Evolutionary conservation across 1,139 yeast species (phyloP).

Genomic region (Nadsonia starkeyi-henricii): DNA sequence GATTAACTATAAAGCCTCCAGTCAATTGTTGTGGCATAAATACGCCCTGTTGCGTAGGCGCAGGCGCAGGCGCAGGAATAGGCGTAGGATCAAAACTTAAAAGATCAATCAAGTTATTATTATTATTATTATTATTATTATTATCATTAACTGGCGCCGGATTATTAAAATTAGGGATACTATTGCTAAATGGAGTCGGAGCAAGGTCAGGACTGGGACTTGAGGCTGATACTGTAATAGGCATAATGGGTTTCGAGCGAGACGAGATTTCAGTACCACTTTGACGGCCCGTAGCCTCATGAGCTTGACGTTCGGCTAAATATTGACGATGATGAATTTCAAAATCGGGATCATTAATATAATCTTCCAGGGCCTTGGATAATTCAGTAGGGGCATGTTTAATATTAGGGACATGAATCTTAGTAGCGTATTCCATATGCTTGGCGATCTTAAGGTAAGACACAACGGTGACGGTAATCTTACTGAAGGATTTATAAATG

Average conservation of each 20-base stretch:
- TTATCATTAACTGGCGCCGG: too few relatives aligned
- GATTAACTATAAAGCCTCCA: background rate
- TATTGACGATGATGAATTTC: conserved; percentile 69
- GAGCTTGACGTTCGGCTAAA: conserved; percentile 44
- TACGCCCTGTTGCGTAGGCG: background rate
- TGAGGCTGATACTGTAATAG: too few relatives aligned
- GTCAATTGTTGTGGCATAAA: background rate
- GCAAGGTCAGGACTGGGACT: too few relatives aligned
- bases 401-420: conserved; percentile 85
- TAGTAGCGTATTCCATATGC: conserved; percentile 73
- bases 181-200: too few relatives aligned
- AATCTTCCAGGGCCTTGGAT: conserved; percentile 76
- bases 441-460: conserved; percentile 81
- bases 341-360: conserved; percentile 73
- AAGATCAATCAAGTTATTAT: background rate
- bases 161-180: too few relatives aligned
- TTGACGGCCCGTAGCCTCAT: background rate
- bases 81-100: background rate
- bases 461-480: conserved; percentile 76
- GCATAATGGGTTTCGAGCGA: too few relatives aligned
- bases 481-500: conserved; percentile 74
- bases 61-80: too few relatives aligned
- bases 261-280: conserved; percentile 1
- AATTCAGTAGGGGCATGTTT: conserved; percentile 95
- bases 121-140: background rate